These are phyloP conservation scores for Aspergillus ellipticus DNA, from an alignment of 495 filamentous ascomycete species.

Conservation along the genomic window DNA sequence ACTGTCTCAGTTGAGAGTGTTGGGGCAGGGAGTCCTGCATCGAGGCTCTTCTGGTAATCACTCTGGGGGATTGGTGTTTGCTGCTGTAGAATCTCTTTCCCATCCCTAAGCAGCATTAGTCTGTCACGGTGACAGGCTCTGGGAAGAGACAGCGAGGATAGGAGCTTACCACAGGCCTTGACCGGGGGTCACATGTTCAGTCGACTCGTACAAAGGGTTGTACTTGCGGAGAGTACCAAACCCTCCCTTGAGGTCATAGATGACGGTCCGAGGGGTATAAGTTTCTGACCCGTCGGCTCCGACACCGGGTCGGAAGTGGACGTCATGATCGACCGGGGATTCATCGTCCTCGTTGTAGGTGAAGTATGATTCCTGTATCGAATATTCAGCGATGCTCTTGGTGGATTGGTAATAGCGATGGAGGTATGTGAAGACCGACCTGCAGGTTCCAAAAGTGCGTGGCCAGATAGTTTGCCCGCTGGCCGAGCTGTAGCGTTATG, in stretches of 20 bases:
- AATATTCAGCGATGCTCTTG: constrained; percentile 14
- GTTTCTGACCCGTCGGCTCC: constrained; percentile 78
- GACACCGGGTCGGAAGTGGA: constrained; percentile 87
- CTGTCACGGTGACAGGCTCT: not conserved
- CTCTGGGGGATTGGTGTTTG: constrained; percentile 62
- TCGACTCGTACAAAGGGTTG: constrained; percentile 81
- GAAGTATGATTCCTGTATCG: constrained; percentile 83
- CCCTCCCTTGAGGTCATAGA: constrained; percentile 91
- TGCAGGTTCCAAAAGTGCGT: constrained; percentile 99
- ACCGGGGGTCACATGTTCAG: constrained; percentile 45
- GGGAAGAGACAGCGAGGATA: not conserved
- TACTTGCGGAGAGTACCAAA: constrained; percentile 85
- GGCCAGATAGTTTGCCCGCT: constrained; percentile 89
- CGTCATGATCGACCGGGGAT: constrained; percentile 81
- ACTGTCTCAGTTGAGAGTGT: constrained; percentile 65
- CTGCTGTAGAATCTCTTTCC: constrained; percentile 61
- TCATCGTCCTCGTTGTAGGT: constrained; percentile 70
- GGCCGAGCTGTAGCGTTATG: constrained; percentile 88
- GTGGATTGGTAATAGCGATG: not conserved
- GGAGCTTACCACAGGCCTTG: constrained; percentile 59
- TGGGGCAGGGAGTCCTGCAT: constrained; percentile 57
- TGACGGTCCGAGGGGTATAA: constrained; percentile 82
- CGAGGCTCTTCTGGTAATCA: constrained; percentile 74
- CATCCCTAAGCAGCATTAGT: constrained; percentile 51
- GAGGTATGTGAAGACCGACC: constrained; percentile 32